Conservation (phyloP, 345 rosid species). For the Alliaria petiolata region DNA sequence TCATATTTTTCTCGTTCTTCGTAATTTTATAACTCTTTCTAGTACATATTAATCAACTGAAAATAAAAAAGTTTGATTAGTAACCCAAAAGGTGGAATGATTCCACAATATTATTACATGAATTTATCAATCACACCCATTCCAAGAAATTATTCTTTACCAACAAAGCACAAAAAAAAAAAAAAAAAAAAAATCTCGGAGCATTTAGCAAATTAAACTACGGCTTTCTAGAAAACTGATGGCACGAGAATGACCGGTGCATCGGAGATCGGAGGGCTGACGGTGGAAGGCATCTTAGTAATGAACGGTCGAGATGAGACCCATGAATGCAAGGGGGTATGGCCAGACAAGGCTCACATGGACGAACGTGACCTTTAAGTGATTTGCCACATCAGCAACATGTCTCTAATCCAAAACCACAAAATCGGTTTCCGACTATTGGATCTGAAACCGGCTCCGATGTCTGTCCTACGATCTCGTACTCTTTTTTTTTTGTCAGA, state of each 20-base stretch:
- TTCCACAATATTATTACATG: too few species aligned
- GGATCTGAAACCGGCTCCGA: constrained; percentile 28
- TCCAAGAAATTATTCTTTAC: too few species aligned
- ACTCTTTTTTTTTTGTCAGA: constrained; percentile 25
- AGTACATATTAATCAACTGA: too few species aligned
- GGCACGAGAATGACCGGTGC: constrained; percentile 8
- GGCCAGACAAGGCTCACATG: constrained; percentile 31
- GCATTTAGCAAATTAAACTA: not conserved
- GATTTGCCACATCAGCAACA: constrained; percentile 10
- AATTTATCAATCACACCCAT: too few species aligned
- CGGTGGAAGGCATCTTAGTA: not conserved
- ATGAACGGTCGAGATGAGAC: constrained; percentile 12
- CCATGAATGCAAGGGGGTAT: constrained; percentile 20
- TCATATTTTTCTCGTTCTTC: not conserved
- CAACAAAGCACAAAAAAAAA: too few species aligned
- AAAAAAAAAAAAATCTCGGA: too few species aligned
- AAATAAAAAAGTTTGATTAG: too few species aligned
- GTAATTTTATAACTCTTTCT: not conserved
- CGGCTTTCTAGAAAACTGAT: not conserved
- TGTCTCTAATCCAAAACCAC: constrained; percentile 8
- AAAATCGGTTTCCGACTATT: constrained; percentile 21
- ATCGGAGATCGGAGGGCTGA: constrained; percentile 4
- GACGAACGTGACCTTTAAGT: constrained; percentile 24
- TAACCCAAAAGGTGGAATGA: too few species aligned
- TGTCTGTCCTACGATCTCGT: constrained; percentile 23